Evolutionary conservation across 2,329 filamentous ascomycete genomes (phyloP).

Genomic region (Emergomyces orientalis): DNA sequence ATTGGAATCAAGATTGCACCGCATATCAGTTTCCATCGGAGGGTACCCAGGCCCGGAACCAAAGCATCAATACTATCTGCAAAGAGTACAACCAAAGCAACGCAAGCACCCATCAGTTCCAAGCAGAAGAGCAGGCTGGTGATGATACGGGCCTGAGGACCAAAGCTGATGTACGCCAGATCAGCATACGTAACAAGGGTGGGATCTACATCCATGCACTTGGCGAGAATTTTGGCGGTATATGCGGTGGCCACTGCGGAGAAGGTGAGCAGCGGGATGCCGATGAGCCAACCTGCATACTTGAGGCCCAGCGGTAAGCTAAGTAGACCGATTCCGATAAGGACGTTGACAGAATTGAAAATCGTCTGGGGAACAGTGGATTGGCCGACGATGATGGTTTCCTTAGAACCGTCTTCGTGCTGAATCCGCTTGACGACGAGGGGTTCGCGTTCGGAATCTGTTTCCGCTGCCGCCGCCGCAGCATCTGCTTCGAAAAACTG

Average conservation of each 20-base stretch:
- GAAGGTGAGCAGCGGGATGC: constrained; percentile 62
- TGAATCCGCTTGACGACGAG: constrained; percentile 83
- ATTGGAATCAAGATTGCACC: constrained; percentile 69
- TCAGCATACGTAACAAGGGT: constrained; percentile 91
- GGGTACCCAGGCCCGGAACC: constrained; percentile 59
- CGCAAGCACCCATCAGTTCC: constrained; percentile 78
- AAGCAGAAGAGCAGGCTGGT: constrained; percentile 81
- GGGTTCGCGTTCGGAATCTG: constrained; percentile 51
- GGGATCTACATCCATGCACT: constrained; percentile 77
- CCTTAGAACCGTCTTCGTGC: constrained; percentile 70
- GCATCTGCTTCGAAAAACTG: constrained; percentile 34
- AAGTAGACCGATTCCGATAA: constrained; percentile 82
- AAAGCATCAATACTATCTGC: constrained; percentile 76
- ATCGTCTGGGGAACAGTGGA: constrained; percentile 93
- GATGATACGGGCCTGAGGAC: constrained; percentile 66
- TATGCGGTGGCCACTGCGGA: constrained; percentile 71
- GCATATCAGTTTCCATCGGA: constrained; percentile 78
- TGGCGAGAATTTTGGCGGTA: constrained; percentile 74
- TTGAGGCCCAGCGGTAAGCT: constrained; percentile 81
- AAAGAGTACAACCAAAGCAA: constrained; percentile 86
- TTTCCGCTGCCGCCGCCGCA: constrained; percentile 33
- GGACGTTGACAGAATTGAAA: constrained; percentile 90
- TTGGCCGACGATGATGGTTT: constrained; percentile 79
- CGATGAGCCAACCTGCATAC: constrained; percentile 81
- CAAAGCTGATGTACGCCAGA: constrained; percentile 83